Evolutionary conservation across 225 moss, liverwort and hornwort species (phyloP).

Genomic region (Bryum argenteum): DNA sequence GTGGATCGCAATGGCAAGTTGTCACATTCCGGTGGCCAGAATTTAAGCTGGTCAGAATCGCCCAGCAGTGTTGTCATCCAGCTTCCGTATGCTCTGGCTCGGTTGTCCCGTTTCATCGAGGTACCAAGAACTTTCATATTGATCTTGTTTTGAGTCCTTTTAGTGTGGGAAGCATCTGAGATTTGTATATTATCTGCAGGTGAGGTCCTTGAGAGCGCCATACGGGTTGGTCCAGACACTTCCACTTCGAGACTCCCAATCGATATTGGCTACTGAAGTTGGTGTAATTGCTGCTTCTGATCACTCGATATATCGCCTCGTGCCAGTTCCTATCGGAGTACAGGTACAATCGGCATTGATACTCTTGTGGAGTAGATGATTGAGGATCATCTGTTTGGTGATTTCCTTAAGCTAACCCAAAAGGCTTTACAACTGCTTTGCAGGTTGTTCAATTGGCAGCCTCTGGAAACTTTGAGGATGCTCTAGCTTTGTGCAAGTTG

Average conservation of each 20-base stretch:
- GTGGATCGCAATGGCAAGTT: constrained; percentile 89
- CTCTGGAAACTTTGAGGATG: constrained; percentile 88
- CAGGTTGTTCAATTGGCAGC: constrained; percentile 93
- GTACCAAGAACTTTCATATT: constrained; percentile 12
- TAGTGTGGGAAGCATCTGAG: constrained; percentile 14
- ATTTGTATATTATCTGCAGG: constrained; percentile 46
- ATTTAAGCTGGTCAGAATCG: constrained; percentile 95
- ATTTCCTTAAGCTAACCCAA: constrained; percentile 3
- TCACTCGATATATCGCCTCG: constrained; percentile 72
- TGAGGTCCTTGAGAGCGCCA: constrained; percentile 83
- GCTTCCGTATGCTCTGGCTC: constrained; percentile 89
- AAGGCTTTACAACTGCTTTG: constrained; percentile 19
- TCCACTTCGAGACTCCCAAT: constrained; percentile 74
- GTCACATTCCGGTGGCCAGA: constrained; percentile 73
- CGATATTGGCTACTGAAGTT: constrained; percentile 72
- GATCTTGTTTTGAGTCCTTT: too few relatives aligned
- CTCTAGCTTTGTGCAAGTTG: constrained; percentile 81
- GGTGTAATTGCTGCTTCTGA: constrained; percentile 87
- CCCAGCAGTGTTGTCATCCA: constrained; percentile 77
- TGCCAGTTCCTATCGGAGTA: constrained; percentile 84
- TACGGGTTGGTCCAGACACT: constrained; percentile 94
- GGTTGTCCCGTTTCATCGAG: constrained; percentile 91
- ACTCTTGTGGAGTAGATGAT: constrained; percentile 1
- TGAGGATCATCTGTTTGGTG: constrained; percentile 2
- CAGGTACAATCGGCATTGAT: constrained; percentile 51